Evolutionary conservation across 495 filamentous ascomycete genomes (phyloP).

Genomic region (Rhizodiscina lignyota): DNA sequence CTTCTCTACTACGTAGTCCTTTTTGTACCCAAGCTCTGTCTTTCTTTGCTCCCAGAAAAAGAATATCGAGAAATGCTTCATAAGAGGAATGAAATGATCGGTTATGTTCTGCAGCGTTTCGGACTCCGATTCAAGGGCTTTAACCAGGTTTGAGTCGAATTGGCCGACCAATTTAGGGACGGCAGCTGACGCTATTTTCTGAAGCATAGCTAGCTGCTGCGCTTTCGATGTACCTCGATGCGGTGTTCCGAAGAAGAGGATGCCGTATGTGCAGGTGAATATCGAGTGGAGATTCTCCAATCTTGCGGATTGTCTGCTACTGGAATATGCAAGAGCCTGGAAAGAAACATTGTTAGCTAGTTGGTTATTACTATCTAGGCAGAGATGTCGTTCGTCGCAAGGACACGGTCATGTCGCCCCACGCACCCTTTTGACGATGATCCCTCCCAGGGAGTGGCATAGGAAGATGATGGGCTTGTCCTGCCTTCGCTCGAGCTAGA

Average conservation of each 20-base stretch:
- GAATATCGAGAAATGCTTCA: slow-evolving; percentile 24
- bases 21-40: slow-evolving; percentile 3
- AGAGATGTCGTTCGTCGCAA: too few relatives aligned
- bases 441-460: too few relatives aligned
- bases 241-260: slow-evolving; percentile 8
- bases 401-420: too few relatives aligned
- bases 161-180: slow-evolving; percentile 6
- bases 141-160: slow-evolving; percentile 10
- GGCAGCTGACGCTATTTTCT: slow-evolving; percentile 6
- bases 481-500: too few relatives aligned
- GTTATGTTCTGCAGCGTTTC: slow-evolving; percentile 27
- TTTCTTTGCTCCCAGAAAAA: slow-evolving; percentile 29
- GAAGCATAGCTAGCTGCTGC: not conserved
- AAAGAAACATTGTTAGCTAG: too few relatives aligned
- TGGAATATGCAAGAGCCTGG: too few relatives aligned
- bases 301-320: too few relatives aligned
- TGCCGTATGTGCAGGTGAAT: slow-evolving; percentile 5
- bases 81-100: slow-evolving; percentile 27
- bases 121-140: slow-evolving; percentile 9
- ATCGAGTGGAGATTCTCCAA: too few relatives aligned
- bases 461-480: too few relatives aligned
- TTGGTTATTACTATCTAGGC: too few relatives aligned
- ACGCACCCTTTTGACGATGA: too few relatives aligned
- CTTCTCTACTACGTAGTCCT: slow-evolving; percentile 20
- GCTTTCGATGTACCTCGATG: slow-evolving; percentile 6